Base-by-base conservation (phyloP, 1,139 yeast species). In the Lodderomyces orthopsilosis region DNA sequence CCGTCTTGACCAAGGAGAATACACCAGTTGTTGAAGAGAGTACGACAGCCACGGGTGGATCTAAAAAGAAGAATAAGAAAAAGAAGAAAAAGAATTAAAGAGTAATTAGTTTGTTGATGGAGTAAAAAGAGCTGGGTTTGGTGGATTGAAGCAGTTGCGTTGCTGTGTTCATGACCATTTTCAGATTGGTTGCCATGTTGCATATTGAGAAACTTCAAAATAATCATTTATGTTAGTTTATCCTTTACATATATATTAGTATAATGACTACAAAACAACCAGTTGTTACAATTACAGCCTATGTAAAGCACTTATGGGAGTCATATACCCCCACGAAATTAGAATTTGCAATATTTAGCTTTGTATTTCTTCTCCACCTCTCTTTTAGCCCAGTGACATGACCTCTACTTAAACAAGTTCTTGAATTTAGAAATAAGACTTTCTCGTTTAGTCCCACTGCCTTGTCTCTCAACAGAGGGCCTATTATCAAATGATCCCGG, bases 361-460 rank as follows among this genome's bases (percentile, higher is more conserved):
- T 4, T 24, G 9, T 24, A 7, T 8, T 8, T 24, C 27, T 24
- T 24, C 27, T 8, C 8, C 8, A 21, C 23, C 27, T 9, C n/a
- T 4, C 27, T 24, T 24, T 4, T 24, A 13, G 6, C 34, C 18
- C 15, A n/a, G n/a, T n/a, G n/a, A n/a, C 34, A 21, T 8, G 23
- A 8, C 23, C 5, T 22, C 35, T 59, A 63, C 51, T 51, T 62
- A 53, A 70, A 70, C 37, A 70, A 61, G 24, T 66, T 65, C 48
- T 57, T 63, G 50, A 70, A 63, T 43, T 62, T 59, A 19, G 70
- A 57, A 38, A 70, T 51, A 42, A 70, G 56, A 34, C 61, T 55
- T 14, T 63, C 71, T 44, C 61, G 55, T 42, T 52, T 64, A 9
- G 40, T 41, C 15, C 37, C 33, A 39, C 41, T 39, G 6, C 17